Conservation (phyloP, 805 yeast genomes). For the Candida insectorum region DNA sequence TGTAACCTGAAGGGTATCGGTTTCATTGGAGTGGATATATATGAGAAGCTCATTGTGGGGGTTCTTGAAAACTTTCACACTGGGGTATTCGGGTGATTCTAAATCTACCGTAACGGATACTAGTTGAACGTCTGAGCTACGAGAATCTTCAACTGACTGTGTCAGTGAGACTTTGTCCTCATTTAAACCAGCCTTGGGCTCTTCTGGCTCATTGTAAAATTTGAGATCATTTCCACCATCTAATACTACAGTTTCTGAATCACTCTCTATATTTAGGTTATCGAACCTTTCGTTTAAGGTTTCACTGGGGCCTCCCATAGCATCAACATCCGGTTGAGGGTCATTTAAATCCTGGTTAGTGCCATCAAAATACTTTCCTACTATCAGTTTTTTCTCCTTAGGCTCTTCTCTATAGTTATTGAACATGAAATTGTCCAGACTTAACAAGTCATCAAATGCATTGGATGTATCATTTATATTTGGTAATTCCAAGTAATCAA, state of each 20-base stretch:
- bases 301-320: not conserved
- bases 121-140: too few species aligned
- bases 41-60: constrained; percentile 8
- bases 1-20: constrained; percentile 3
- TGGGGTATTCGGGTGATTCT: too few species aligned
- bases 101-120: too few species aligned
- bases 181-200: constrained; percentile 3
- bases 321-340: too few species aligned
- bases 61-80: constrained; percentile 12
- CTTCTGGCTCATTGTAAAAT: constrained; percentile 1
- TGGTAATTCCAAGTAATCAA: constrained; percentile 13
- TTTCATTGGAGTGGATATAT: constrained; percentile 5
- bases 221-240: constrained; percentile 13
- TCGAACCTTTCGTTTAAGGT: constrained; percentile 7
- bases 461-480: constrained; percentile 11
- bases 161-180: constrained; percentile 1
- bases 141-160: constrained; percentile 5
- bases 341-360: too few species aligned
- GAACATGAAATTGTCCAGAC: constrained; percentile 9
- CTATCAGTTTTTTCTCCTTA: constrained; percentile 1
- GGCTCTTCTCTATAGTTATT: constrained; percentile 4
- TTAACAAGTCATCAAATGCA: constrained; percentile 11
- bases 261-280: constrained; percentile 18
- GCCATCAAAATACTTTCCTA: constrained; percentile 6
- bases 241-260: constrained; percentile 25